Base-by-base conservation (phyloP, 2,329 filamentous ascomycete genomes). In the Cyphellophora attinorum region DNA sequence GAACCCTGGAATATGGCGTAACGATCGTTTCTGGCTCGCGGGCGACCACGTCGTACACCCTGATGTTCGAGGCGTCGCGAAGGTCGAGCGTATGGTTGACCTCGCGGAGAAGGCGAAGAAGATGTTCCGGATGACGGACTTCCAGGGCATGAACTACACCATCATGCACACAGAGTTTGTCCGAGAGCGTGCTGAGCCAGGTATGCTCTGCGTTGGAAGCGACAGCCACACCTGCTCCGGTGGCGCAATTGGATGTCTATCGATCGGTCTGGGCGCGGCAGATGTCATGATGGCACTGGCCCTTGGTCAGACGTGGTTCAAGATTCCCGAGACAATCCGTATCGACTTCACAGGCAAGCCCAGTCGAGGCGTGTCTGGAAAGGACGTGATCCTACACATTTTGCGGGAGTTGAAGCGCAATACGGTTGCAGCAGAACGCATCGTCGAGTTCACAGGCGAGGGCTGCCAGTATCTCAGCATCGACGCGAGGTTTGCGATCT, bases 1-100 rank as follows among this genome's bases (percentile, higher is more conserved):
- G 3, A 42, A 49, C 10, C 61, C 62, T 1, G 56, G 58, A 3
- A 62, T 66, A n/a, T 67, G 58, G 38, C 61, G 67, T 6, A 70
- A 68, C 34, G 65, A 69, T 40, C 51, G 66, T 0, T 60, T 70
- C 42, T 70, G 66, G 67, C 54, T 71, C 5, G 65, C 64, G 0
- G 60, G 60, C 2, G 67, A 70, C 43, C 65, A 70, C 40, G 55
- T 62, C 3, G 63, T 68, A 3, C 64, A 70, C 34, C 65, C 66
- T 2, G 53, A 62, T 1, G 46, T 60, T 5, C 55, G 56, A n/a
- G 39, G 58, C 11, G 39, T 47, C 1, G 60, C 63, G 1, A 45
- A 52, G 18, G 51, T 61, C 19, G 48, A 56, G 37, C 46, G 40
- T 10, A 49, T 67, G n/a, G 53, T 66, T 4, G 50, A 56, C 2